Percentiles rank a stretch among this genome's conserved stretches.
These are phyloP conservation scores for Xylaria sp. DNA, from an alignment of 2,329 filamentous ascomycete genomes.

Conservation along the genomic window DNA sequence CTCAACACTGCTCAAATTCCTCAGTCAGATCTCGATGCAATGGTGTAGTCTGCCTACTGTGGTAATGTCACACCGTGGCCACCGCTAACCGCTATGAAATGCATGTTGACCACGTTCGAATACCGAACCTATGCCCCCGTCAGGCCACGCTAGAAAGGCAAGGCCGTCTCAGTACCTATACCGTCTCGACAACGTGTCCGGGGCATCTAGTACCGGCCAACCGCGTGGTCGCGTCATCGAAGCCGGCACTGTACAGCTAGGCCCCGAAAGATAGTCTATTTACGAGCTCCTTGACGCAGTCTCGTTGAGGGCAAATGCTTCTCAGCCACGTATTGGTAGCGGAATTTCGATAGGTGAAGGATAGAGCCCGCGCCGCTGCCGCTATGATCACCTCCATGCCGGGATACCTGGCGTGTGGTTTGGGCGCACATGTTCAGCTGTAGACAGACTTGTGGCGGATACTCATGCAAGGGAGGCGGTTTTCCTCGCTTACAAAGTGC, in stretches of 20 bases:
- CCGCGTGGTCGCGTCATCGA: conserved; percentile 41
- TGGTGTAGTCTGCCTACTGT: conserved; percentile 42
- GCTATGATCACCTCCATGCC: conserved; percentile 35
- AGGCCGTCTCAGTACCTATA: too few relatives aligned
- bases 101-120: too few relatives aligned
- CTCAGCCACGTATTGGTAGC: conserved; percentile 10
- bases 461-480: too few relatives aligned
- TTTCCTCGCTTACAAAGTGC: too few relatives aligned
- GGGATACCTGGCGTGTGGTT: too few relatives aligned
- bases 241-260: conserved; percentile 48
- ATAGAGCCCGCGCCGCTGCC: conserved; percentile 31
- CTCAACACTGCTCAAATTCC: conserved; percentile 39
- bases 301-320: conserved; percentile 22
- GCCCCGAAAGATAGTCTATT: conserved; percentile 42
- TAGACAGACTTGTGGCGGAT: too few relatives aligned
- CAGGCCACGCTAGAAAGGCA: too few relatives aligned
- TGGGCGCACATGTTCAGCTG: too few relatives aligned
- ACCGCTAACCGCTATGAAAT: conserved; percentile 35
- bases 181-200: conserved; percentile 51
- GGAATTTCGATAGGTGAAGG: conserved; percentile 24
- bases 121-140: too few relatives aligned
- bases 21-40: conserved; percentile 46
- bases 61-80: conserved; percentile 44
- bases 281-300: conserved; percentile 31
- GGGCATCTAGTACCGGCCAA: conserved; percentile 52